Evolutionary conservation across 352 stramenopile genomes (phyloP), one percentile per base, ranked within the genome.

Genomic region (Pythium aquatile): DNA sequence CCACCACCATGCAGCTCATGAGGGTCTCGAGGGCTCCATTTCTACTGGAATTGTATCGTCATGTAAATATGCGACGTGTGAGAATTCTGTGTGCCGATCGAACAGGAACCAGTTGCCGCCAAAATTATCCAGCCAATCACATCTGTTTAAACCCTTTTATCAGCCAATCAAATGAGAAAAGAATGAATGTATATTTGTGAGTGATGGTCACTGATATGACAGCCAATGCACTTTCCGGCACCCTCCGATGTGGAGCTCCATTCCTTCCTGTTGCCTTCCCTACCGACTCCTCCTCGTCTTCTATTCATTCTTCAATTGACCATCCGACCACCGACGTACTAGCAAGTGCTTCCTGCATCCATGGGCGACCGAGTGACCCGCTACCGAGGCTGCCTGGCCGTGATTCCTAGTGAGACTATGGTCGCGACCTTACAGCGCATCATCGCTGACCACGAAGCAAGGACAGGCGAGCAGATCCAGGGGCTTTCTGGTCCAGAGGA

Each of bases 301-400:
- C 30, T 47, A 32, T 24, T 48, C 35, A 49, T 49, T 58, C 52
- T 17, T 30, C 54, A 59, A 58, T 13, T 24, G 33, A 35, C 35
- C 1, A 6, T 39, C 33, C 17, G 2, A 39, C 5, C 40, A 17
- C 35, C 47, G 5, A 37, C 5, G 0, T 28, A 16, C 44, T 6
- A 61, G 32, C 44, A 51, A 51, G 44, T 14, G 53, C 10, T 40
- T 49, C 26, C 2, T 9, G 39, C 24, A 39, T 20, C 11, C 37
- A 71, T 71, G 65, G 39, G 52, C n/a, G 53, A 62, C n/a, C 26
- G n/a, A 7, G 62, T 74, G 28, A 61, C 55, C 17, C 68, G 68
- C 42, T 70, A 68, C 40, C 46, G 68, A 24, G 68, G 68, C 17
- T 74, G 68, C 47, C 58, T 74, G 20, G 68, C 68, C 1, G 46